Evolutionary conservation across 1,284 basidiomycete species (phyloP).

Genomic region (Naganishia sp.): DNA sequence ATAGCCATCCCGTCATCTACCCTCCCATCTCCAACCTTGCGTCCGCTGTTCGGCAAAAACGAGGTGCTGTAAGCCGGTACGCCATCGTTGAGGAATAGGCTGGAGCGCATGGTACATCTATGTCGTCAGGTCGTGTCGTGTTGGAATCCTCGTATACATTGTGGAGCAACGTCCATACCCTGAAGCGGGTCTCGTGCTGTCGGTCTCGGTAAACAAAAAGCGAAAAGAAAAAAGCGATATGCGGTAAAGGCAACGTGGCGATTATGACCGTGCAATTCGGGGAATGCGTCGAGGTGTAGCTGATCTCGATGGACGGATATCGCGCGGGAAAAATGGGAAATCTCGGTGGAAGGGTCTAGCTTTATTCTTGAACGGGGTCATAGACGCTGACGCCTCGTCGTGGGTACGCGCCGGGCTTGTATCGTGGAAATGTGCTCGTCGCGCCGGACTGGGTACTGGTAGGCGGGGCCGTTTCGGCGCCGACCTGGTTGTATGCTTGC

Average conservation of each 20-base stretch:
- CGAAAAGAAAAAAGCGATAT: slow-evolving; percentile 5
- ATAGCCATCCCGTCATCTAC: too few species aligned
- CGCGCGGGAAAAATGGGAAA: not conserved
- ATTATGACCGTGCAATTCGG: slow-evolving; percentile 9
- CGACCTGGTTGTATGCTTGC: slow-evolving; percentile 12
- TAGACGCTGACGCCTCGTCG: slow-evolving; percentile 24
- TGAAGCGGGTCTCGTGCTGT: not conserved
- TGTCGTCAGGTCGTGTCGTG: too few species aligned
- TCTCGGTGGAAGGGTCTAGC: not conserved
- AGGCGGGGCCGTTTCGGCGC: not conserved
- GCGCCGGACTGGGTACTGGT: not conserved
- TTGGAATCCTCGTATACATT: not conserved
- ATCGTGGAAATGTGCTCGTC: slow-evolving; percentile 6
- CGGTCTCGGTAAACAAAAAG: slow-evolving; percentile 1
- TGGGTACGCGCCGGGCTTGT: slow-evolving; percentile 16
- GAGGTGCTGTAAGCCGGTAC: too few species aligned
- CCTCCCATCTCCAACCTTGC: too few species aligned
- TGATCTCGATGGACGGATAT: not conserved
- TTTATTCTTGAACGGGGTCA: slow-evolving; percentile 19
- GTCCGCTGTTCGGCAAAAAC: too few species aligned
- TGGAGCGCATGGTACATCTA: too few species aligned
- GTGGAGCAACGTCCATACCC: not conserved
- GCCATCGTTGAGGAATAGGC: too few species aligned
- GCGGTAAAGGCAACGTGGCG: not conserved
- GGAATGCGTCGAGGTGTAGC: slow-evolving; percentile 6